These are phyloP conservation scores for Pseudopithomyces chartarum DNA, from an alignment of 2,329 filamentous ascomycete species.

Conservation along the genomic window DNA sequence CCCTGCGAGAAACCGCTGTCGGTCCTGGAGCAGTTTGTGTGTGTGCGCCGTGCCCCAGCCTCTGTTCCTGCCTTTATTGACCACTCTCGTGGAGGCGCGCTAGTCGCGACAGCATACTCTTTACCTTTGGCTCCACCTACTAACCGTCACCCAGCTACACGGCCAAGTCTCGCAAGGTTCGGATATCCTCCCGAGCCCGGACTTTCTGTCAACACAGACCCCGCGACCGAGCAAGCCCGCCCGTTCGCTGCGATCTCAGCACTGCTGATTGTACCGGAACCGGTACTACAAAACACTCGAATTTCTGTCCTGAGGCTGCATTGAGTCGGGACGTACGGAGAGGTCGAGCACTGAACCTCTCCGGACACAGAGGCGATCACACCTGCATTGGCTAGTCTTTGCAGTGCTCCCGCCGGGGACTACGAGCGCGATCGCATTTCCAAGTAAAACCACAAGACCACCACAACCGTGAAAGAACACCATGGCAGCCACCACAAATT, in stretches of 20 bases:
- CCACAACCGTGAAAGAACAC: conserved; percentile 10
- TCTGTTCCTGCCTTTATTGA: not conserved
- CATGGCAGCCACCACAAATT: conserved; percentile 36
- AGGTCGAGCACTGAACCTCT: conserved; percentile 47
- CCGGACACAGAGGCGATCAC: conserved; percentile 41
- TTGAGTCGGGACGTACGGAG: conserved; percentile 41
- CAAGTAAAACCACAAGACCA: conserved; percentile 12
- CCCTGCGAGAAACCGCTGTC: no score
- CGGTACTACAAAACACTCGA: not conserved
- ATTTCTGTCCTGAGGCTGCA: conserved; percentile 5
- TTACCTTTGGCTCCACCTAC: not conserved
- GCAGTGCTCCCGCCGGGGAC: conserved; percentile 40
- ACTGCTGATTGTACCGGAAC: not conserved
- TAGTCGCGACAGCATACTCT: not conserved
- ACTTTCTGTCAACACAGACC: not conserved
- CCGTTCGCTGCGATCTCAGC: conserved; percentile 3
- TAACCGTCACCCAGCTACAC: not conserved
- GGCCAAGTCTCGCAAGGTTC: conserved; percentile 5
- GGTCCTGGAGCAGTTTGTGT: not conserved
- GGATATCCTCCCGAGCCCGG: conserved; percentile 4
- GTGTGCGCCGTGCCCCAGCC: not conserved
- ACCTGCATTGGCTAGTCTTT: conserved; percentile 36
- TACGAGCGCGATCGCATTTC: conserved; percentile 22
- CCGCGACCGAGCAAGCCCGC: conserved; percentile 15
- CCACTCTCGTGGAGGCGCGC: not conserved